Evolutionary conservation across 2,329 filamentous ascomycete species (phyloP), one percentile per base, ranked within the genome.

Genomic region (Colletotrichum zoysiae): DNA sequence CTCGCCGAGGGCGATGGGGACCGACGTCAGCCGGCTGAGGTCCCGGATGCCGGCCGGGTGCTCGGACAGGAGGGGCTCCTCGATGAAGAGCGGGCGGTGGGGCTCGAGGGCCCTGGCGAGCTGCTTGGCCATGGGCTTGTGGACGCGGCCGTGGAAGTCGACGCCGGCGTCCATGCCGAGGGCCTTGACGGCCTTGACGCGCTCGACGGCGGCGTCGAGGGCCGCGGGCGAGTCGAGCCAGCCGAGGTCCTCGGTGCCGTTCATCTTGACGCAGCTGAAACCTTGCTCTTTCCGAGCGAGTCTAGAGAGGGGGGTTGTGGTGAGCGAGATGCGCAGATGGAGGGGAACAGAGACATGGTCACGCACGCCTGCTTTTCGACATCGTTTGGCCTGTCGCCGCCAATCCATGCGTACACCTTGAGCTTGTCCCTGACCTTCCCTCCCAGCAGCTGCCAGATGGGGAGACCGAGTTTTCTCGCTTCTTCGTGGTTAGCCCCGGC

Each of bases 51-150:
- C 90, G 65, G 90, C 90, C 48, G 82, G 78, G 70, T 94, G 90
- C 77, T 95, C 92, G 0, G 88, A 91, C 0, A 94, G 85, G 2
- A 94, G 82, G 0, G 92, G 92, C 75, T 94, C 74, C 78, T 94
- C 92, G 55, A 95, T 90, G 78, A 94, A 95, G n/a, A 95, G 82
- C 0, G 92, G 92, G 1, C 85, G 85, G 74, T 93, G 86, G 0
- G 91, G 91, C 73, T 92, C 91, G 0, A 95, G 84, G 0, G 87
- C 85, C 69, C 87, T 87, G 1, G 91, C 91, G 2, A 95, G 86
- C 75, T 95, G 92, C 75, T 93, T 93, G 0, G 92, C 92, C 92
- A 95, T 95, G n/a, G 92, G 91, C 73, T 91, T 92, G 80, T 95
- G 92, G 0, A 94, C 84, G 11, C 92, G 88, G 3, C 93, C 93